phyloP scores from a whole-genome alignment of 2,329 filamentous ascomycete species.

The Drechslera avenae region DNA sequence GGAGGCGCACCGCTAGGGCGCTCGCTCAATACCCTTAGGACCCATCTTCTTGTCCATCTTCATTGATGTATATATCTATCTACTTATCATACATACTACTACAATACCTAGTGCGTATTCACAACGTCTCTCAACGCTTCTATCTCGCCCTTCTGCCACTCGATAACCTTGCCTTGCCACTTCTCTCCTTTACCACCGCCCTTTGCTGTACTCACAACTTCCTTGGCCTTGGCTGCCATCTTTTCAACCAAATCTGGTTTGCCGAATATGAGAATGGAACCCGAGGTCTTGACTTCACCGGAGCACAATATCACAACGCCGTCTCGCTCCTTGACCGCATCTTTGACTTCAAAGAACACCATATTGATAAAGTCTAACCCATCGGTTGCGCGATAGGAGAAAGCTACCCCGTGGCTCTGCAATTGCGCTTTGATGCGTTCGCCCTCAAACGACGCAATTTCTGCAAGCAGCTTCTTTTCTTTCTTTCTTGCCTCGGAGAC shows the following conservation, averaged over 20 bases:
- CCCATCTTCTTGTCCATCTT: not conserved
- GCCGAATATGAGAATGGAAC: conserved; percentile 37
- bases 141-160: conserved; percentile 42
- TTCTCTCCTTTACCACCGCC: conserved; percentile 43
- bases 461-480: conserved; percentile 36
- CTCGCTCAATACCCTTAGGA: not conserved
- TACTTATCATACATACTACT: not conserved
- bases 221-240: conserved; percentile 32
- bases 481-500: conserved; percentile 32
- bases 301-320: conserved; percentile 34
- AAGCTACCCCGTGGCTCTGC: conserved; percentile 19
- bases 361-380: conserved; percentile 40
- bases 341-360: conserved; percentile 35
- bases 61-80: not conserved
- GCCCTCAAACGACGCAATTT: conserved; percentile 36
- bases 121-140: conserved; percentile 33
- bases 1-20: not conserved
- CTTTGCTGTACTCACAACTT: conserved; percentile 33
- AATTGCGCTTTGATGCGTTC: conserved; percentile 29
- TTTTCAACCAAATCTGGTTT: conserved; percentile 31
- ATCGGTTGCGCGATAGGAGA: conserved; percentile 34
- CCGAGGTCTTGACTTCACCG: conserved; percentile 34
- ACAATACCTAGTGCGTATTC: conserved; percentile 11
- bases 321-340: conserved; percentile 27
- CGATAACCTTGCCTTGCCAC: conserved; percentile 42